Evolutionary conservation across 495 filamentous ascomycete species (phyloP).

Genomic region (Neurospora sp.): DNA sequence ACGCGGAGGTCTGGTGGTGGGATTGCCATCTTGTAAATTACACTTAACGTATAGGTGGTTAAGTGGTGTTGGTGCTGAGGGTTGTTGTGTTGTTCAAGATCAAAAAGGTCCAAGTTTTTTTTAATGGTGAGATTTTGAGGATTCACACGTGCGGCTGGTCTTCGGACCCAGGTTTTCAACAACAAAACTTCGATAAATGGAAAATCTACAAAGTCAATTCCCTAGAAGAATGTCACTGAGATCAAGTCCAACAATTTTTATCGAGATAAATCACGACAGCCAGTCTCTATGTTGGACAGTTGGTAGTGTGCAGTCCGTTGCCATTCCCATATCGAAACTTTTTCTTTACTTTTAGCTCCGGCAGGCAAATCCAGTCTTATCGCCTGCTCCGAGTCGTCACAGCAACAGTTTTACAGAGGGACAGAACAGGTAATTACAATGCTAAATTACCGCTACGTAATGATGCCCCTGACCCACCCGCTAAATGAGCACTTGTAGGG

Average conservation of each 20-base stretch:
- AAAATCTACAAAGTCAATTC: not conserved
- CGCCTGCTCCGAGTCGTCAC: not conserved
- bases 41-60: not conserved
- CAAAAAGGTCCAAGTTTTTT: not conserved
- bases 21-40: not conserved
- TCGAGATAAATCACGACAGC: not conserved
- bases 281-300: not conserved
- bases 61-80: not conserved
- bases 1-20: constrained; percentile 46
- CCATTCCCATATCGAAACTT: not conserved
- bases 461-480: not conserved
- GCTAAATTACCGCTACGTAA: not conserved
- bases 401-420: not conserved
- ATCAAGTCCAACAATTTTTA: not conserved
- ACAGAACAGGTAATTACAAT: not conserved
- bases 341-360: not conserved
- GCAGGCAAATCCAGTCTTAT: not conserved
- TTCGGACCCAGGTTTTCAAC: not conserved
- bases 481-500: not conserved
- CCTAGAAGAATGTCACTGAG: not conserved
- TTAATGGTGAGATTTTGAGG: not conserved
- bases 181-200: not conserved
- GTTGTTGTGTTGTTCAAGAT: not conserved
- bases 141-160: not conserved
- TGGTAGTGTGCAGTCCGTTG: not conserved